Evolutionary conservation across 129 eudicot genomes (phyloP).

Genomic region (Tagetes patula): DNA sequence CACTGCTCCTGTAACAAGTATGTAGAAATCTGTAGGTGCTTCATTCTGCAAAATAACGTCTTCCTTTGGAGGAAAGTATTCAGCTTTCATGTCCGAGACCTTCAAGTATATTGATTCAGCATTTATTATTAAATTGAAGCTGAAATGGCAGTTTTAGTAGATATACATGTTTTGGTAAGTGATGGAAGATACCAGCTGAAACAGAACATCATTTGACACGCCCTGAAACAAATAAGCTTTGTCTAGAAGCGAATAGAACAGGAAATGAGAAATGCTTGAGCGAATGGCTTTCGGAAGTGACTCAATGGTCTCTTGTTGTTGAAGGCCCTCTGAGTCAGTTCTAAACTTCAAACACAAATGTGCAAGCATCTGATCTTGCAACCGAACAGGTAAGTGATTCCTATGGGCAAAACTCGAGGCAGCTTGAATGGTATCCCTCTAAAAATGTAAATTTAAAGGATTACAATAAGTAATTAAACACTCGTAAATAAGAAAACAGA

Average conservation of each 20-base stretch:
- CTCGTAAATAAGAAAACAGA: neutral
- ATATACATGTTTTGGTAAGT: neutral
- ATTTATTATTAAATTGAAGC: neutral
- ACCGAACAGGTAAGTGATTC: slow-evolving; percentile 55
- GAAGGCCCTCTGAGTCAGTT: slow-evolving; percentile 72
- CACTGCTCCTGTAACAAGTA: slow-evolving; percentile 78
- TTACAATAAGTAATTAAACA: neutral
- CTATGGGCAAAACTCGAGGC: slow-evolving; percentile 72
- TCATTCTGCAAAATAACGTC: slow-evolving; percentile 80
- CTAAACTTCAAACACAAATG: slow-evolving; percentile 60
- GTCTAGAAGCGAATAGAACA: slow-evolving; percentile 57
- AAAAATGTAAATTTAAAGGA: neutral
- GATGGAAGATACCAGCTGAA: slow-evolving; percentile 56
- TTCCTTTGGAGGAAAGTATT: slow-evolving; percentile 85
- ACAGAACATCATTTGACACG: slow-evolving; percentile 64
- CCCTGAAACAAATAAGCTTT: slow-evolving; percentile 63
- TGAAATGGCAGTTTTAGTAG: neutral
- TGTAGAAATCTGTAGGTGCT: slow-evolving; percentile 80
- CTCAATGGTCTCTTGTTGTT: slow-evolving; percentile 71
- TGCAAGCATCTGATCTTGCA: slow-evolving; percentile 70
- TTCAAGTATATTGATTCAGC: slow-evolving; percentile 9
- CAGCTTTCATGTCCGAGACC: slow-evolving; percentile 85
- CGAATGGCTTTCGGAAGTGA: slow-evolving; percentile 72
- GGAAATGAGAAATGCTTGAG: slow-evolving; percentile 57
- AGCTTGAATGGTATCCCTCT: slow-evolving; percentile 78